These are phyloP conservation scores for Lactuca sativa DNA, from an alignment of 129 eudicot genomes.

Conservation along the genomic window DNA sequence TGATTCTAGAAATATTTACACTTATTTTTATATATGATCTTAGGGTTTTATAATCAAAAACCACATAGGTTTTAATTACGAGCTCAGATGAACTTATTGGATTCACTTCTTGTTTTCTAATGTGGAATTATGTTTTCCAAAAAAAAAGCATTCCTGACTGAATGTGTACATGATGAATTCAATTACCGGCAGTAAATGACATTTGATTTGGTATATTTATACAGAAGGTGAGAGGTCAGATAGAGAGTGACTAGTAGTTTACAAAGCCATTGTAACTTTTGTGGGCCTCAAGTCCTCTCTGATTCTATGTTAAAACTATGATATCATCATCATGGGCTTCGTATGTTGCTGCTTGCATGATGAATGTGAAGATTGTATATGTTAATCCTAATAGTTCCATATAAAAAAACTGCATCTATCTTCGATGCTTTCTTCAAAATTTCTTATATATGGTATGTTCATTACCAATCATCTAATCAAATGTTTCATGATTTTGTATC, in stretches of 20 bases:
- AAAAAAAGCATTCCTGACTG: constrained; percentile 5
- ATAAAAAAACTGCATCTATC: constrained; percentile 68
- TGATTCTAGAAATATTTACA: not conserved
- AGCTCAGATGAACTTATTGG: constrained; percentile 15
- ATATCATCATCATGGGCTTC: constrained; percentile 59
- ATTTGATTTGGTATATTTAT: constrained; percentile 23
- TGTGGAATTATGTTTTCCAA: constrained; percentile 3
- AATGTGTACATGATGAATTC: not conserved
- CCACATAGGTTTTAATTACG: constrained; percentile 7
- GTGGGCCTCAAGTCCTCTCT: constrained; percentile 73
- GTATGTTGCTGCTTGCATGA: constrained; percentile 82
- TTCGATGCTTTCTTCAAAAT: constrained; percentile 59
- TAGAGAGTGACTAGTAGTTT: constrained; percentile 60
- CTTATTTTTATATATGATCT: not conserved
- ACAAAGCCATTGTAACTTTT: constrained; percentile 42
- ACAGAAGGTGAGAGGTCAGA: constrained; percentile 7
- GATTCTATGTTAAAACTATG: not conserved
- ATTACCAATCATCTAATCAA: not conserved
- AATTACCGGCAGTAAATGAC: constrained; percentile 33
- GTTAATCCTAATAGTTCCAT: constrained; percentile 59
- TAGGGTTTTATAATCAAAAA: constrained; percentile 26
- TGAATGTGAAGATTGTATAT: constrained; percentile 62
- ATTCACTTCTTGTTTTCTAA: constrained; percentile 4
- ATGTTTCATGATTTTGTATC: not conserved
- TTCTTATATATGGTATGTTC: too few relatives aligned